Conservation (phyloP, 495 filamentous ascomycete species). For the Daldinia childiae region DNA sequence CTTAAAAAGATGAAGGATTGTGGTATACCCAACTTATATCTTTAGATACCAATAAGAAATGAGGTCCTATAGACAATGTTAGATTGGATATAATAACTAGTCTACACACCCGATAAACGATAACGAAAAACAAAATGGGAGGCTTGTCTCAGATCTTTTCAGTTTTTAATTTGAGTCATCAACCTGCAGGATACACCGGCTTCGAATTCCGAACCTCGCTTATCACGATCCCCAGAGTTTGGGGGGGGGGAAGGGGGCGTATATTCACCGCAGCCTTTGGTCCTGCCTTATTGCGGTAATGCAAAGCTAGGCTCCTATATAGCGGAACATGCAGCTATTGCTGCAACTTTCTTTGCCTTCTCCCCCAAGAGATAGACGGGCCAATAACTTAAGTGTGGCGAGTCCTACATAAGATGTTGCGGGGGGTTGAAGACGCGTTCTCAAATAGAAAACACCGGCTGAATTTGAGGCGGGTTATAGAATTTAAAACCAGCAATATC, state of each 20-base stretch:
- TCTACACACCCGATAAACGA: background rate
- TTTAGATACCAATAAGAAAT: background rate
- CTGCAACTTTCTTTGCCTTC: constrained; percentile 45
- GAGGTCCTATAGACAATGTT: constrained; percentile 31
- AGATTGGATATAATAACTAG: constrained; percentile 19
- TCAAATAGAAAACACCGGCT: constrained; percentile 34
- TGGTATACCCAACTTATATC: constrained; percentile 12
- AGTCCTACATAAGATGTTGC: constrained; percentile 11
- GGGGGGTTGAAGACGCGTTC: constrained; percentile 28
- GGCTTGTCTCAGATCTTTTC: constrained; percentile 66
- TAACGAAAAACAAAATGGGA: constrained; percentile 11
- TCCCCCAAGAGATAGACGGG: constrained; percentile 16
- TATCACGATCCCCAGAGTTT: constrained; percentile 14
- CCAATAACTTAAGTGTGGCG: constrained; percentile 23
- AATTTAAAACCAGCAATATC: constrained; percentile 50
- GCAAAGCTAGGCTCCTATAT: constrained; percentile 51
- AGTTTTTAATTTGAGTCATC: constrained; percentile 56
- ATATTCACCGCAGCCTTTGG: constrained; percentile 62
- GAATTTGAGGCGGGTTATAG: constrained; percentile 36
- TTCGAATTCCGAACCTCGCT: constrained; percentile 42
- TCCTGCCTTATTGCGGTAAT: constrained; percentile 45
- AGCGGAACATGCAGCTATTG: constrained; percentile 47
- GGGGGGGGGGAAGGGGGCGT: no score
- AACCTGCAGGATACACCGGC: constrained; percentile 54
- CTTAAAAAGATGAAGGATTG: background rate